Evolutionary conservation across 371 early-diverging fungal genomes (phyloP), one percentile per base, ranked within the genome.

Genomic region (Mucor ambiguus): DNA sequence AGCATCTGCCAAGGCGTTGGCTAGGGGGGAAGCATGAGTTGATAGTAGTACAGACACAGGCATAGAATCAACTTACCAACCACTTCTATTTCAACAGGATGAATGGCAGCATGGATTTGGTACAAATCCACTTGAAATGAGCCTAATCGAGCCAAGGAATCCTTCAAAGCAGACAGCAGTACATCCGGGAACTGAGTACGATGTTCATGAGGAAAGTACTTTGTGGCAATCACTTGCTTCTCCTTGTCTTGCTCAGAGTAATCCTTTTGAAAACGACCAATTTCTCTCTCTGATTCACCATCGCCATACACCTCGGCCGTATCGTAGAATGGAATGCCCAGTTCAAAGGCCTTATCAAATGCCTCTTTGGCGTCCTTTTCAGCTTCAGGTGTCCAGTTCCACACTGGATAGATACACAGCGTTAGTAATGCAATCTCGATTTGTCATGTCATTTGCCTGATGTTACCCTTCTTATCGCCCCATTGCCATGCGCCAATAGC

Each of bases 71-170:
- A 41, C 70, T 71, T 81, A 79, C 83, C 83, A 59, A 83, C 75
- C 2, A 80, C 79, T 56, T 84, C 81, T 26, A 85, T 76, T 16
- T 73, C 70, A 14, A 70, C 81, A 11, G 80, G 67, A 57, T 84
- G 85, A 12, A 87, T 80, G 5, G 93, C 89, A 57, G 88, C 90
- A 74, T 92, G 93, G 58, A 92, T 89, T 66, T 92, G 86, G 66
- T 88, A 90, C n/a, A 91, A 79, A 59, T 91, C 90, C 3, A 85
- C 68, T 35, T 84, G 82, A 24, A 86, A 77, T 12, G 79, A 70
- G 29, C 84, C 85, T 26, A 90, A 72, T 20, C 87, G 74, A 37
- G 81, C 78, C 52, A 90, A 74, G 3, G 85, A 87, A 22, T 74
- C 86, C 22, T 79, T 76, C 24, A 83, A 67, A 18, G 87, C 81